Evolutionary conservation across 345 rosid genomes (phyloP), one percentile per base, ranked within the genome.

Genomic region (Citrus maxima): DNA sequence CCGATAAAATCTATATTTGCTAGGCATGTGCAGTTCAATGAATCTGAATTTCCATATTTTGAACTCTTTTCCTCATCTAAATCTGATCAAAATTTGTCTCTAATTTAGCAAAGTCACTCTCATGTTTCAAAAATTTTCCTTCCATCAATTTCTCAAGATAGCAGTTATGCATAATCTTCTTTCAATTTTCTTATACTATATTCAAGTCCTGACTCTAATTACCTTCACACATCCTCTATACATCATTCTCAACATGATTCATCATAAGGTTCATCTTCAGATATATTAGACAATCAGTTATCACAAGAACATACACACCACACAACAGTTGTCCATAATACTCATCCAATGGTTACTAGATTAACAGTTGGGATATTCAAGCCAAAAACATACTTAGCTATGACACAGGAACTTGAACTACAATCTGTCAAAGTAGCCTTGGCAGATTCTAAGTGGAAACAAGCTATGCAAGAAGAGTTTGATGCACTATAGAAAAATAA

Each of bases 131-230:
- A 4, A 1, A 35, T 40, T 1, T 2, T 40, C 46, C 3, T 40
- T 9, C 46, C 1, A 1, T 2, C 0, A 42, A 0, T 42, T 3
- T 42, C 49, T 42, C 14, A 42, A 42, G 49, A 42, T 42, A 42
- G 0, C 49, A 10, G 12, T 0, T 2, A 9, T 0, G 0, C 12
- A 2, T 1, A 10, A 10, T 13, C 49, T 10, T 42, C 0, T 42
- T 0, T 10, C 49, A 42, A 13, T 42, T 13, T 13, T 0, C 14
- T 0, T 10, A 3, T 42, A 2, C 49, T 1, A 42, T 13, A 0
- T 42, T 0, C 0, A 10, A 0, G 49, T 10, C 14, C 14, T 42
- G 3, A 42, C 12, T 42, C 4, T 42, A 3, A 3, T 38, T 10
- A 38, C 10, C 1, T 38, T 38, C 42, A 38, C 9, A 32, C 42